Percentiles rank a stretch among this genome's conserved stretches.
Conservation (phyloP, 495 filamentous ascomycete species). For the Astrothelium macrocarpum region DNA sequence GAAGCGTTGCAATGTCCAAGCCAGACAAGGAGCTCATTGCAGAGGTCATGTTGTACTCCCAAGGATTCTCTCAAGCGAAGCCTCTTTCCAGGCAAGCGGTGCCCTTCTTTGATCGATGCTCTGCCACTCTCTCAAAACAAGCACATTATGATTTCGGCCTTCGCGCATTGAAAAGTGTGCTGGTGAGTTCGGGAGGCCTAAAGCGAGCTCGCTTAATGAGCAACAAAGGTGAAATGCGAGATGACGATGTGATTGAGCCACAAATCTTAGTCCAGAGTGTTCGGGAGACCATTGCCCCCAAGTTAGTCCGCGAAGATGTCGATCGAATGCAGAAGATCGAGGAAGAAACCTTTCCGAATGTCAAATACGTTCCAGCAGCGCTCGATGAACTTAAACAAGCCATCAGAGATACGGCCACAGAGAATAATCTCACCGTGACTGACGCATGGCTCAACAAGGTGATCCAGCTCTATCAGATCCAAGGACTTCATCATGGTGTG, state of each 20-base stretch:
- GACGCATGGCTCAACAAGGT: constrained; percentile 96
- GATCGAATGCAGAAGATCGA: constrained; percentile 81
- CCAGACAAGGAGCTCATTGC: constrained; percentile 98
- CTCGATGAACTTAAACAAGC: constrained; percentile 67
- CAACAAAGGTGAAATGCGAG: constrained; percentile 45
- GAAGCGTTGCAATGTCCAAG: constrained; percentile 98
- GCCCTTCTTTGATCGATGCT: constrained; percentile 92
- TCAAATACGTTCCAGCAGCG: constrained; percentile 84
- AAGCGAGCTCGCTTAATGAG: constrained; percentile 66
- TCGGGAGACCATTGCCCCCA: constrained; percentile 95
- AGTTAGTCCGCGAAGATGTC: constrained; percentile 85
- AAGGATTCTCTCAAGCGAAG: constrained; percentile 95
- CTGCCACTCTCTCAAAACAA: constrained; percentile 74
- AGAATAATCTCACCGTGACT: constrained; percentile 75
- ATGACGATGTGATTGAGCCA: constrained; percentile 75
- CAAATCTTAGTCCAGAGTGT: constrained; percentile 98
- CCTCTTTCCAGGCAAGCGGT: constrained; percentile 86
- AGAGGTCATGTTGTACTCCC: constrained; percentile 98
- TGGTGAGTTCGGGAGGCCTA: constrained; percentile 90
- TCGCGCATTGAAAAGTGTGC: constrained; percentile 93
- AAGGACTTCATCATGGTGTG: constrained; percentile 94
- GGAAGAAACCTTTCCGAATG: constrained; percentile 75
- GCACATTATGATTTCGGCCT: constrained; percentile 98
- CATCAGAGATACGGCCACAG: constrained; percentile 70
- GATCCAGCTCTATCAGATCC: constrained; percentile 93